Base-by-base conservation (phyloP, 2,329 filamentous ascomycete genomes). In the Neonectria punicea region DNA sequence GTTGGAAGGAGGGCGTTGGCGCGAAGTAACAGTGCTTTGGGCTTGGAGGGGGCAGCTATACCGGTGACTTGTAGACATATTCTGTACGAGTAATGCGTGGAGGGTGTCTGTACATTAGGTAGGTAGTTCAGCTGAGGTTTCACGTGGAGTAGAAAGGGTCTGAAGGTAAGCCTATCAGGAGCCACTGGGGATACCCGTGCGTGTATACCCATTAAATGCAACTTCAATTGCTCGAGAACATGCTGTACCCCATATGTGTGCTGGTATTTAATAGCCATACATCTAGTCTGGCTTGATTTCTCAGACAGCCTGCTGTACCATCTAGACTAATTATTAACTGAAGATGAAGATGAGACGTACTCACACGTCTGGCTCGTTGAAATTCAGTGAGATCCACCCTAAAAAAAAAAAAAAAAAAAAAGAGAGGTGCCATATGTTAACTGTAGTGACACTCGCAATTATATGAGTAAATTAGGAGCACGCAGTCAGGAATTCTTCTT, bases 1-100 rank as follows among this genome's bases (percentile, higher is more conserved):
- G 93, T 2, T 97, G 93, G 93, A 88, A 85, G 73, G 91, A 93
- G 63, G 85, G 85, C 2, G 69, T 81, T 28, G 84, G 85, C 2
- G 83, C 82, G 7, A 63, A 71, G 53, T 72, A 62, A 71, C 18
- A 32, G 20, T 9, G 1, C 44, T 5, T 6, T 36, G 2, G 22
- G 20, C 44, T 22, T 16, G 2, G 20, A 16, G 32, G 4, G 30
- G 46, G 20, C 10, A 32, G 36, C 51, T 43, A 22, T 28, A 22
- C 20, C 44, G 56, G 6, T 11, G 30, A 36, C 22, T 9, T 73
- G 49, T 64, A 70, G 34, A 57, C 25, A 41, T 66, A 57, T 44
- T 18, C 51, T 65, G 62, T 65, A 61, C 39, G 57, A 61, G 25
- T 64, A 65, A 20, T 59, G n/a, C 13, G 32, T 39, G 36, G 41